Base-by-base conservation (phyloP, 208 protist species). In the Leishmania lainsoni region DNA sequence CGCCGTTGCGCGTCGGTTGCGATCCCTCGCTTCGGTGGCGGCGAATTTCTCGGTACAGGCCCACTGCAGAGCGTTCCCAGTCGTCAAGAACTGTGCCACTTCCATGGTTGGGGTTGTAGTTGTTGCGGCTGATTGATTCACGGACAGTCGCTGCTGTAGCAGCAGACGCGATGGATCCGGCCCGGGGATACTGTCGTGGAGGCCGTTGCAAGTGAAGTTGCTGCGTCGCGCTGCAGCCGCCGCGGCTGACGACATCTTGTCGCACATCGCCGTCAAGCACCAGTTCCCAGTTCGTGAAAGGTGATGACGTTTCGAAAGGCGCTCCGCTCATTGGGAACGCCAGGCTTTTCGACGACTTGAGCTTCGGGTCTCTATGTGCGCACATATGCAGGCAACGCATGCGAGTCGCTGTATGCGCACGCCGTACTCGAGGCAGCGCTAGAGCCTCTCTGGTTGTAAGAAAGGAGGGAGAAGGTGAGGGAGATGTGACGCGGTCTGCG, bases 41-140 rank as follows among this genome's bases (percentile, higher is more conserved):
- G 76, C 76, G 76, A 26, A 79, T 79, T 3, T 52, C 59, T 12
- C 76, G 20, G 61, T 79, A 79, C 76, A 79, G 48, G 39, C 54
- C 61, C n/a, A 79, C 63, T 0, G 76, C 76, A 51, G 76, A 65
- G 22, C 45, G 61, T 29, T 79, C 76, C 76, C 76, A 79, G 76
- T 79, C 59, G 29, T 52, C 59, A n/a, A 79, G 61, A 6, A 29
- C 58, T 10, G 29, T 20, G 48, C 17, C 76, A 58, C 45, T 49
- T 39, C 22, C 9, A 49, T 3, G 26, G 16, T 56, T 51, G 54
- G 75, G 17, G 39, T 12, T 8, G 29, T n/a, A 22, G 3, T 45
- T 63, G 54, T 42, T 75, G 35, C 70, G 65, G 51, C 54, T 69
- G 45, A 10, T 63, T 16, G 12, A 49, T 22, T 63, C 29, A 76